Evolutionary conservation across 129 eudicot genomes (phyloP), one percentile per base, ranked within the genome.

Genomic region (Cynara cardunculus): DNA sequence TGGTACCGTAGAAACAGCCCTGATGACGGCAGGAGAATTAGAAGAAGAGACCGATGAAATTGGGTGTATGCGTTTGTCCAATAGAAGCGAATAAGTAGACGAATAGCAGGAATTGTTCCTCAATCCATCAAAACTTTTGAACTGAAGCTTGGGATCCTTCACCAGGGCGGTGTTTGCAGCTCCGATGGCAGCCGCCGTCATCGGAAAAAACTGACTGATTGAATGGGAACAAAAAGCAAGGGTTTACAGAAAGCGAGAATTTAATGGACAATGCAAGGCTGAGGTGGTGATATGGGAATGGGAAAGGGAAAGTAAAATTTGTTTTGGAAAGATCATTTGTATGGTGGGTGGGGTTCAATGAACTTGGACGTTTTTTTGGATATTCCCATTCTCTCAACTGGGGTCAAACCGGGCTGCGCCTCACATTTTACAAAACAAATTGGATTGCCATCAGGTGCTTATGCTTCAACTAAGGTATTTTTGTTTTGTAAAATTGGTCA

Each of bases 1-100:
- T 8, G 6, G 7, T 90, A 94, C 98, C 90, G 97, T 84, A 0
- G 96, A 89, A 62, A 94, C 96, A 74, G 98, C 98, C 76, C 92
- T 86, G 68, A 94, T 77, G 73, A 78, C 3, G 26, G 90, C 82
- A 74, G 89, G 66, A 19, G 86, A 67, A 35, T 75, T 7, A 12
- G 88, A 77, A 19, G 85, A 39, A 64, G 76, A 68, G 18, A 71
- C 59, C 28, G 22, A 31, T 30, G 76, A 32, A 27, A 68, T 25
- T 69, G 81, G 75, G 24, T 59, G 83, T 13, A 82, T n/a, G 65
- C 89, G 86, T 37, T 70, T 87, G 39, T 84, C 82, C 26, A 89
- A 28, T 16, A 84, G 65, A 71, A 89, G 80, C 62, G 91, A 89
- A 53, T 87, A 87, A 25, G 91, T 73, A 16, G 91, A 77, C 22